Base-by-base conservation (phyloP, 2,329 filamentous ascomycete genomes). In the Ramichloridium luteum region DNA sequence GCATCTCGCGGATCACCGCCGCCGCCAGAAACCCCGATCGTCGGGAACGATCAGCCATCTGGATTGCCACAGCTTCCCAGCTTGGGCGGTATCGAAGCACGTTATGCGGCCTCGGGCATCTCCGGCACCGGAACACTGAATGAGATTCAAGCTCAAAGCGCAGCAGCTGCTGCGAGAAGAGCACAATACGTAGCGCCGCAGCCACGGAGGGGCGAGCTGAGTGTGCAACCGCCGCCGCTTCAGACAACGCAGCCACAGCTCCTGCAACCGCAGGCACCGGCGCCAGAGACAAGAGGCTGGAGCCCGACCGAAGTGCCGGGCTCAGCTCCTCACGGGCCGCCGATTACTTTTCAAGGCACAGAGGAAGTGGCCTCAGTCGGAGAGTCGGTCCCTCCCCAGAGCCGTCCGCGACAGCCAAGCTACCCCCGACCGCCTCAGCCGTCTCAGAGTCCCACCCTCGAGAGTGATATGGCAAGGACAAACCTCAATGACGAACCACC, bases 1-100 rank as follows among this genome's bases (percentile, higher is more conserved):
- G 90, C 90, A 13, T 86, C 81, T 50, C 73, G 90, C 46, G 90
- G 90, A 26, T 96, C 88, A 16, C 90, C 90, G 4, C 88, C 90
- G 4, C 90, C 90, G 1, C 90, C 90, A 6, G 88, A 96, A 55
- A 96, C 90, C 0, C 84, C 90, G 17, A 70, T 88, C 39, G 70
- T 23, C 20, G 20, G 20, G n/a, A n/a, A n/a, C 20, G 20, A 23
- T 8, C 20, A 23, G 20, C 20, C n/a, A 8, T 23, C 20, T 23
- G 8, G 8, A 23, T 80, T 31, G 23, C 43, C 6, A 35, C 45
- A 13, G 34, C 36, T 9, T 30, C 31, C 13, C 31, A 49, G 47
- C 6, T 34, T 54, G 32, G 83, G 80, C 25, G 83, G 82, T 34
- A 93, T 94, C 46, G 86, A 93, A 55, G 82, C 84, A 30, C 74